Evolutionary conservation across 768 basidiomycete genomes (phyloP).

Genomic region (Termitomyces sp.): DNA sequence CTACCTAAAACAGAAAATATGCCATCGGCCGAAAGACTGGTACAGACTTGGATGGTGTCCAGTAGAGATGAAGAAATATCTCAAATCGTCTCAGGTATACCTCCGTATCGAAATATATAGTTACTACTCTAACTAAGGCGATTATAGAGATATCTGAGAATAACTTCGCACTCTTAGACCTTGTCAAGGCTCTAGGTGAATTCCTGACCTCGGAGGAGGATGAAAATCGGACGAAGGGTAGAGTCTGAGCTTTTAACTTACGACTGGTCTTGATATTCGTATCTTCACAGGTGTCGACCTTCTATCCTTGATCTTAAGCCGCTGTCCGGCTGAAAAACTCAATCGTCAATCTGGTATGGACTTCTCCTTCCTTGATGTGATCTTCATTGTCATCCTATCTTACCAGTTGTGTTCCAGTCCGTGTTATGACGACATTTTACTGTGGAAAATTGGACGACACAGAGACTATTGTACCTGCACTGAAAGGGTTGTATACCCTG

Average conservation of each 20-base stretch:
- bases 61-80: constrained; percentile 54
- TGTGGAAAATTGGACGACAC: constrained; percentile 82
- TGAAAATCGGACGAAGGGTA: constrained; percentile 74
- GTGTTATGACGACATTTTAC: constrained; percentile 79
- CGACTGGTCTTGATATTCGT: constrained; percentile 4
- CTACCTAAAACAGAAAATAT: constrained; percentile 14
- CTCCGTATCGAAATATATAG: constrained; percentile 4
- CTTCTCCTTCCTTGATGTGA: not conserved
- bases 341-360: constrained; percentile 77
- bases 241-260: constrained; percentile 2
- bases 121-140: constrained; percentile 3
- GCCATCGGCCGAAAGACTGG: constrained; percentile 39
- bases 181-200: constrained; percentile 85
- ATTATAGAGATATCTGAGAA: constrained; percentile 44
- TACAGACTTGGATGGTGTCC: constrained; percentile 70
- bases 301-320: constrained; percentile 63
- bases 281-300: constrained; percentile 68
- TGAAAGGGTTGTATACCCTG: constrained; percentile 69
- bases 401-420: constrained; percentile 41
- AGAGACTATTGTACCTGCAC: constrained; percentile 76
- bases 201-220: constrained; percentile 87
- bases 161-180: constrained; percentile 54
- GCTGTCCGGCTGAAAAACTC: constrained; percentile 54
- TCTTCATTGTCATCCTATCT: constrained; percentile 4
- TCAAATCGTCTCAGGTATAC: constrained; percentile 54